phyloP scores from a whole-genome alignment of 2,329 filamentous ascomycete species.

The Diaporthe vexans region DNA sequence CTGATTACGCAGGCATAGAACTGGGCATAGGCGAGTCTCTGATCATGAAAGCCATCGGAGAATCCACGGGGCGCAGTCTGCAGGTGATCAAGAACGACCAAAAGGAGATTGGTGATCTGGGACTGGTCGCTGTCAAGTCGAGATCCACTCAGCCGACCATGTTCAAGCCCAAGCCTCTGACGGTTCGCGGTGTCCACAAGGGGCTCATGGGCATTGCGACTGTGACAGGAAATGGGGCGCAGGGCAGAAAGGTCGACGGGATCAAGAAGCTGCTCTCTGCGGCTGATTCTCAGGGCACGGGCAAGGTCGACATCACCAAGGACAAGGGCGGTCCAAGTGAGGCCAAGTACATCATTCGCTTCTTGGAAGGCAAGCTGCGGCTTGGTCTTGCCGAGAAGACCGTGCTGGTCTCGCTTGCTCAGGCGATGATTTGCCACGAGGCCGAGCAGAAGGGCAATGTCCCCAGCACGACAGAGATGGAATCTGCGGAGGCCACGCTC shows the following conservation, averaged over 20 bases:
- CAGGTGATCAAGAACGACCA: constrained; percentile 95
- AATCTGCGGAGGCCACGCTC: constrained; percentile 85
- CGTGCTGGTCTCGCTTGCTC: constrained; percentile 88
- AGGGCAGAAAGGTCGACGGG: constrained; percentile 89
- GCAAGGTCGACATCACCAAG: constrained; percentile 90
- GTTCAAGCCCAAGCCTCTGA: constrained; percentile 96
- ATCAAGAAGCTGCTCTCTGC: constrained; percentile 98
- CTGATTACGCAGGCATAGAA: constrained; percentile 96
- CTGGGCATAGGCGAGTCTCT: constrained; percentile 98
- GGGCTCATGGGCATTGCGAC: constrained; percentile 91
- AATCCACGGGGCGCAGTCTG: constrained; percentile 89
- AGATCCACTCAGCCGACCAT: constrained; percentile 95
- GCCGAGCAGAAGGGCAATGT: constrained; percentile 77
- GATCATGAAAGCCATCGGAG: constrained; percentile 98
- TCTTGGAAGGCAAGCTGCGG: constrained; percentile 93
- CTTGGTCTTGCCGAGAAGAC: constrained; percentile 94
- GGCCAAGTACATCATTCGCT: constrained; percentile 93
- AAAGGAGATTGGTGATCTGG: constrained; percentile 95
- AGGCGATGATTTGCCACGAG: constrained; percentile 90
- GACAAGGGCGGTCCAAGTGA: constrained; percentile 96
- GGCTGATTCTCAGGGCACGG: constrained; percentile 80
- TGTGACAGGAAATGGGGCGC: constrained; percentile 86
- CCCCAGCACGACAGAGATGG: constrained; percentile 82
- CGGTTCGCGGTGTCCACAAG: constrained; percentile 87
- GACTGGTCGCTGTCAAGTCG: constrained; percentile 95